Evolutionary conservation across 768 basidiomycete species (phyloP).

Genomic region (Pholiota molesta): DNA sequence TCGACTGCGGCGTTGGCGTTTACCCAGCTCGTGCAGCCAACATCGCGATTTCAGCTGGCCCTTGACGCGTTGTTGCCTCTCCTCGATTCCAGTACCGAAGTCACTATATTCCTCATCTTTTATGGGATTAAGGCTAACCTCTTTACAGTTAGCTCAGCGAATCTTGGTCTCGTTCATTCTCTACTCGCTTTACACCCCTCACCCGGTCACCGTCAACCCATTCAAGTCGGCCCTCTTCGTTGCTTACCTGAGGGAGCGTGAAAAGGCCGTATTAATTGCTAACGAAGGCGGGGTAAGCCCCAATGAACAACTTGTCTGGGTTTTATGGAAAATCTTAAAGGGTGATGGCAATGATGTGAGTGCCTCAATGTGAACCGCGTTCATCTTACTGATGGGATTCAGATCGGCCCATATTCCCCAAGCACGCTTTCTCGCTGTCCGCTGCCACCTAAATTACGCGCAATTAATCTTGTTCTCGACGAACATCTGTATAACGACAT

Average conservation of each 20-base stretch:
- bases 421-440: slow-evolving; percentile 74
- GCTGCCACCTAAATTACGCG: slow-evolving; percentile 74
- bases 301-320: slow-evolving; percentile 84
- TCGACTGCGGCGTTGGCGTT: slow-evolving; percentile 79
- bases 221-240: slow-evolving; percentile 75
- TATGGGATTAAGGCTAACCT: slow-evolving; percentile 8
- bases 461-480: slow-evolving; percentile 70
- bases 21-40: slow-evolving; percentile 73
- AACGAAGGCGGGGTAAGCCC: slow-evolving; percentile 50
- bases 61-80: slow-evolving; percentile 80
- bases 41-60: slow-evolving; percentile 80
- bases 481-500: slow-evolving; percentile 61
- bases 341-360: slow-evolving; percentile 82
- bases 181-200: slow-evolving; percentile 78
- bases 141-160: slow-evolving; percentile 62
- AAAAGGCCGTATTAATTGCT: slow-evolving; percentile 57
- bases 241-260: slow-evolving; percentile 70
- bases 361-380: slow-evolving; percentile 15
- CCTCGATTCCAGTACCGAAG: slow-evolving; percentile 62
- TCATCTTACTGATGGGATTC: slow-evolving; percentile 7
- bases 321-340: slow-evolving; percentile 84
- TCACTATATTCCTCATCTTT: slow-evolving; percentile 35
- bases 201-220: slow-evolving; percentile 80
- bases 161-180: slow-evolving; percentile 81
- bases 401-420: slow-evolving; percentile 86